These are phyloP conservation scores for Lactarius deliciosus DNA, from an alignment of 768 basidiomycete species.

Conservation along the genomic window DNA sequence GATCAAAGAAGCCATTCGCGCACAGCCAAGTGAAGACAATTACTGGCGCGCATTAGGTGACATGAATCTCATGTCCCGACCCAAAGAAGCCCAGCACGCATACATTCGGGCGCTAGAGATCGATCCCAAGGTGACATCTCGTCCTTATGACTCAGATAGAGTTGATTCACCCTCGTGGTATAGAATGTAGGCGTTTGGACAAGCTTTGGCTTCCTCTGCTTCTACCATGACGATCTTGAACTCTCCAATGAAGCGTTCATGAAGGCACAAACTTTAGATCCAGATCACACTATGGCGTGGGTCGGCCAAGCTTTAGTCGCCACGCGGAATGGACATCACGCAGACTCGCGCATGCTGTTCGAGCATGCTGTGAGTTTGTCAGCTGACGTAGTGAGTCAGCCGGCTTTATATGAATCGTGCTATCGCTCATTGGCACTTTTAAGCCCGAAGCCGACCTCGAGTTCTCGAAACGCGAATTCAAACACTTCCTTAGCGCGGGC, in stretches of 20 bases:
- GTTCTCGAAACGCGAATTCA: conserved; percentile 63
- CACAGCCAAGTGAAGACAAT: conserved; percentile 64
- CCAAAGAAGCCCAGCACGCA: conserved; percentile 84
- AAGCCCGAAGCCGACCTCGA: conserved; percentile 84
- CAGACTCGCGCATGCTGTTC: conserved; percentile 66
- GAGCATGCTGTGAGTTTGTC: conserved; percentile 69
- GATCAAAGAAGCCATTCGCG: conserved; percentile 69
- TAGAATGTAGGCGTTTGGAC: conserved; percentile 81
- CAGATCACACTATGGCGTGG: conserved; percentile 88
- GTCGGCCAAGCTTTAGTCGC: conserved; percentile 83
- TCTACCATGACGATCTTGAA: conserved; percentile 73
- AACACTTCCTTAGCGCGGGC: conserved; percentile 35
- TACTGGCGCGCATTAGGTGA: conserved; percentile 87
- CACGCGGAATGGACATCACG: conserved; percentile 51
- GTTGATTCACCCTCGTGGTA: conserved; percentile 11
- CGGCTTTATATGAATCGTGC: neutral
- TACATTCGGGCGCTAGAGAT: conserved; percentile 87
- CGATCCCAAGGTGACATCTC: conserved; percentile 66
- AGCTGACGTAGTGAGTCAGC: conserved; percentile 51
- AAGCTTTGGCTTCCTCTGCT: conserved; percentile 84
- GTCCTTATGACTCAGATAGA: conserved; percentile 14
- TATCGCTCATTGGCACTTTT: conserved; percentile 25
- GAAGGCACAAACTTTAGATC: conserved; percentile 88
- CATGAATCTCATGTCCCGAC: conserved; percentile 61
- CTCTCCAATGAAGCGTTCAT: conserved; percentile 84